phyloP scores from a whole-genome alignment of 2,329 filamentous ascomycete species.

The Aspergillus sp. region DNA sequence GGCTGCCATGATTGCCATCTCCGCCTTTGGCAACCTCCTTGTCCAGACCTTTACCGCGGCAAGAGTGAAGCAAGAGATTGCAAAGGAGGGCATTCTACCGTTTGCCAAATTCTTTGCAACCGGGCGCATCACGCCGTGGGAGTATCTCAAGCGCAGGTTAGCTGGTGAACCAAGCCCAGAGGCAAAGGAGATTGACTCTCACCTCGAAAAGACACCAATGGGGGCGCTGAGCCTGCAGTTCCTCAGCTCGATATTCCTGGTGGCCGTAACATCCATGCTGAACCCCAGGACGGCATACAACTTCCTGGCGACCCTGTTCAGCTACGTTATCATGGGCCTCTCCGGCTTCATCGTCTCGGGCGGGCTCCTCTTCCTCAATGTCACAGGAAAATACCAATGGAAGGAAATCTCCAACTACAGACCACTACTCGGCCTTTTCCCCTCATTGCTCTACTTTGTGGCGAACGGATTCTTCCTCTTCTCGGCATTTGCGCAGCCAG shows the following conservation, averaged over 20 bases:
- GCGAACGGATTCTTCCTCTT: slow-evolving; percentile 3
- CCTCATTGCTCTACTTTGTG: neutral
- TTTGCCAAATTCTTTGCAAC: neutral
- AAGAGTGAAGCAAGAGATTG: slow-evolving; percentile 2
- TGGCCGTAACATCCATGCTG: neutral
- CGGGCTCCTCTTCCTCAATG: slow-evolving; percentile 1
- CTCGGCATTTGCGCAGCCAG: neutral
- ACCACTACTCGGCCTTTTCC: neutral
- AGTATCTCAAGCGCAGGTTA: neutral
- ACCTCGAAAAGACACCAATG: neutral
- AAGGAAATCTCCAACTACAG: neutral
- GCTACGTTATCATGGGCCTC: slow-evolving; percentile 4
- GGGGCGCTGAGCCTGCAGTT: neutral
- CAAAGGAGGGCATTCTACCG: neutral
- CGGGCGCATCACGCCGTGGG: neutral
- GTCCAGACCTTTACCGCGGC: slow-evolving; percentile 5
- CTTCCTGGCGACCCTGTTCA: neutral
- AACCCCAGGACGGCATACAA: neutral
- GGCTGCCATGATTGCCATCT: neutral
- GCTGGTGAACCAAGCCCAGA: neutral
- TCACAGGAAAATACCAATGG: neutral
- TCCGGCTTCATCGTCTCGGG: slow-evolving; percentile 2
- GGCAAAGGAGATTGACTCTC: neutral
- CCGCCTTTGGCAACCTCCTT: neutral
- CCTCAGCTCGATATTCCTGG: slow-evolving; percentile 1